Evolutionary conservation across 805 yeast genomes (phyloP).

Genomic region (Barnettozyma sucrosica): DNA sequence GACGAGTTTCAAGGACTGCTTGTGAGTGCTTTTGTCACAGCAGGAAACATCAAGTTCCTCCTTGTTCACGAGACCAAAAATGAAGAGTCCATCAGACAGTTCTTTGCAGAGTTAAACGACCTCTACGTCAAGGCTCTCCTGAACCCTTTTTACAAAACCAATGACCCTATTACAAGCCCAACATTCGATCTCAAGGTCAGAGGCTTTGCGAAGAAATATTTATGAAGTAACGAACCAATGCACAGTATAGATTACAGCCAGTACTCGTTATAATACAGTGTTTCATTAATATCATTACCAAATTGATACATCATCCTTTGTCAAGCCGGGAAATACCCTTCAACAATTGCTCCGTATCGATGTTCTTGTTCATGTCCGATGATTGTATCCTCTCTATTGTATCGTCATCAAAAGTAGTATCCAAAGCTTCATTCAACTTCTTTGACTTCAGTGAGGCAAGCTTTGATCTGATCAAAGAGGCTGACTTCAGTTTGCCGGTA

Average conservation of each 20-base stretch:
- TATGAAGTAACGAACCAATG: constrained; percentile 32
- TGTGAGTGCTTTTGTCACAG: constrained; percentile 82
- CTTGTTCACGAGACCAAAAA: constrained; percentile 53
- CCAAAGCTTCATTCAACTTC: constrained; percentile 39
- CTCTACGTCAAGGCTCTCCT: constrained; percentile 77
- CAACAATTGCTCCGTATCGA: constrained; percentile 30
- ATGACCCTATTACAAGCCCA: constrained; percentile 67
- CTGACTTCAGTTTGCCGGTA: constrained; percentile 20
- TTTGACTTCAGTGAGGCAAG: constrained; percentile 34
- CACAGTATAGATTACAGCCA: neutral
- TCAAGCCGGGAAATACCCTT: constrained; percentile 30
- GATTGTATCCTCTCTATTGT: constrained; percentile 18
- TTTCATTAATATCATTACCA: neutral
- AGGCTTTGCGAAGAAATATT: constrained; percentile 66
- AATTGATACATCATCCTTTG: constrained; percentile 1
- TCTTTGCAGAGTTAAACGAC: constrained; percentile 81
- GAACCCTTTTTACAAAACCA: constrained; percentile 79
- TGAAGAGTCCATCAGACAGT: constrained; percentile 76
- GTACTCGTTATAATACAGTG: neutral
- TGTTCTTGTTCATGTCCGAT: constrained; percentile 20
- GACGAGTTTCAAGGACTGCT: constrained; percentile 81
- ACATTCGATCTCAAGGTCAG: constrained; percentile 74
- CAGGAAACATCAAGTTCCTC: constrained; percentile 78
- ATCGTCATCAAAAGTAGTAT: constrained; percentile 41
- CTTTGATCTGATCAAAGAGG: constrained; percentile 15